Percentiles rank a stretch among this genome's conserved stretches.
phyloP scores from a whole-genome alignment of 768 basidiomycete genomes.

The Dacryopinax primogenitus region DNA sequence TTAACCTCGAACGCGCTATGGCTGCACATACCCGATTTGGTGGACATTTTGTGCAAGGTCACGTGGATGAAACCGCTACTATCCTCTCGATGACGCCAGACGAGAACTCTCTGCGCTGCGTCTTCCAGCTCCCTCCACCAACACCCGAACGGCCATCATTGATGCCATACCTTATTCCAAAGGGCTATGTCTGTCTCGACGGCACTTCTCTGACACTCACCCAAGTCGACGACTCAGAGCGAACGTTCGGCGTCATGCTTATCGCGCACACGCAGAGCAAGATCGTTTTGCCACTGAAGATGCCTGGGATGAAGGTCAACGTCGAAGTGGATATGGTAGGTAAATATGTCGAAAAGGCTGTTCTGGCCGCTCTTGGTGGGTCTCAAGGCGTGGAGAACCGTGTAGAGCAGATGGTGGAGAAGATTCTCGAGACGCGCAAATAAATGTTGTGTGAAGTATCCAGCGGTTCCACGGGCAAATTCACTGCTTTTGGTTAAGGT shows the following conservation, averaged over 20 bases:
- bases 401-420: slow-evolving; percentile 11
- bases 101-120: slow-evolving; percentile 77
- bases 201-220: slow-evolving; percentile 90
- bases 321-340: slow-evolving; percentile 93
- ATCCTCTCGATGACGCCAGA: slow-evolving; percentile 54
- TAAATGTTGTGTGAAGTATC: neutral
- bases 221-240: slow-evolving; percentile 46
- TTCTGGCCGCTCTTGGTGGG: slow-evolving; percentile 48
- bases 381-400: neutral
- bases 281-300: slow-evolving; percentile 66
- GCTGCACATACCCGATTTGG: slow-evolving; percentile 82
- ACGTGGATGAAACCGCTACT: slow-evolving; percentile 81
- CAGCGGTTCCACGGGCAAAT: too few relatives aligned
- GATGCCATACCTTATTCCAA: slow-evolving; percentile 73
- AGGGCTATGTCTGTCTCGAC: slow-evolving; percentile 90
- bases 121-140: slow-evolving; percentile 59
- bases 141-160: slow-evolving; percentile 49
- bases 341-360: slow-evolving; percentile 81
- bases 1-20: slow-evolving; percentile 95
- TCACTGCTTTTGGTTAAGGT: too few relatives aligned
- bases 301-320: slow-evolving; percentile 70
- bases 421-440: slow-evolving; percentile 8
- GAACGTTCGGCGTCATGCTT: slow-evolving; percentile 81
- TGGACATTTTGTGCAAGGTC: slow-evolving; percentile 97
- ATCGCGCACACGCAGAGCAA: slow-evolving; percentile 87